A percentile compares a stretch with the other conserved stretches of the same genome.
Evolutionary conservation across 2,329 filamentous ascomycete species (phyloP).

Genomic region (Aspergillus oerlinghausenensis): DNA sequence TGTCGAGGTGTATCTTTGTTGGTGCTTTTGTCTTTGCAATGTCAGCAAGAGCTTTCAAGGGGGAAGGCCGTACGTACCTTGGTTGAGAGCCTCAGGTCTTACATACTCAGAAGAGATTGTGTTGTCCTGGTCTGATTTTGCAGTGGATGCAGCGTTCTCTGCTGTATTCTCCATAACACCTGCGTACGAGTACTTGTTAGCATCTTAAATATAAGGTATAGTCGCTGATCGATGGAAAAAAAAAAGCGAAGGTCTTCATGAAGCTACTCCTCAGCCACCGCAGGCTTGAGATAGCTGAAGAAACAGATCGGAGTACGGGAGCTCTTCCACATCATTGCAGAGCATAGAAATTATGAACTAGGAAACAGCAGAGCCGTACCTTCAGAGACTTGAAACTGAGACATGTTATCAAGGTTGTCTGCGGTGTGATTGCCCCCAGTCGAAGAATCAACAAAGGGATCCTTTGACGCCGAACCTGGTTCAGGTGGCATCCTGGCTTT

Average conservation of each 20-base stretch:
- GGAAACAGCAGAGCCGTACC: background rate
- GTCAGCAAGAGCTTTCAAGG: background rate
- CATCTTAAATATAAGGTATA: background rate
- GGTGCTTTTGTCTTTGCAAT: background rate
- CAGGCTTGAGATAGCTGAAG: background rate
- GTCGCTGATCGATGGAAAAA: background rate
- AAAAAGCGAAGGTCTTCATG: background rate
- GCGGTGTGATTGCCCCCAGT: background rate
- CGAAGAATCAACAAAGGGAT: conserved; percentile 4
- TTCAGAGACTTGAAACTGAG: background rate
- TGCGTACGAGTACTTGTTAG: background rate
- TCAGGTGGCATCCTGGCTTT: background rate
- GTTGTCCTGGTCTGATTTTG: background rate
- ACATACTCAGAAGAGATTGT: background rate
- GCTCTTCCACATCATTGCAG: background rate
- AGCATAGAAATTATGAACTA: background rate
- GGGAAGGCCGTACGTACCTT: background rate
- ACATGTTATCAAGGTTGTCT: background rate
- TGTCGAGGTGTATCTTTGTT: background rate
- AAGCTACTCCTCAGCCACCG: background rate
- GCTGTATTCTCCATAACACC: background rate
- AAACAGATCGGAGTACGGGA: background rate
- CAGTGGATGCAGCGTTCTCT: background rate
- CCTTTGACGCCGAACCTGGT: background rate
- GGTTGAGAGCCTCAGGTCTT: background rate